Base-by-base conservation (phyloP, 2,329 filamentous ascomycete species). In the Huntiella decipiens region DNA sequence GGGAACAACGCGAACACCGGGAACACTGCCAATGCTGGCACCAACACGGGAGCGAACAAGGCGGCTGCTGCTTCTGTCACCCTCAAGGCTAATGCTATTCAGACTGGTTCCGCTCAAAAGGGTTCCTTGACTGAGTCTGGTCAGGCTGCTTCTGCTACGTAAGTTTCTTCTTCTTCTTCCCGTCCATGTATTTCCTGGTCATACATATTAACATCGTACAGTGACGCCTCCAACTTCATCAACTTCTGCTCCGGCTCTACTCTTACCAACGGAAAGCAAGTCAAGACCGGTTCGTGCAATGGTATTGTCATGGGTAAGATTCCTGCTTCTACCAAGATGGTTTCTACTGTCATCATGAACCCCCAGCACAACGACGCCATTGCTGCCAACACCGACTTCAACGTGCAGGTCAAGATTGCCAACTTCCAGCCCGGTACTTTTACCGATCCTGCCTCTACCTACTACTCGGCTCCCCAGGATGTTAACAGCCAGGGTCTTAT, bases 291-390 rank as follows among this genome's bases (percentile, higher is more conserved):
- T 15, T 79, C 75, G 33, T 80, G 76, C 61, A 80, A 79, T 57
- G 71, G 71, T 56, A 67, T 76, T 52, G 68, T 63, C 40, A 76
- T 77, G 72, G 74, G 74, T 49, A 65, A 73, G 47, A 76, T 78
- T 39, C 73, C 74, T 4, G 55, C 65, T n/a, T 57, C 58, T 38
- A 57, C 58, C 52, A 67, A 66, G 43, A 77, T 77, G 74, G 66
- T 76, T 43, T 74, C 73, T 2, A 66, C 65, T 38, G 61, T 74
- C 45, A 64, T 78, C 48, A 52, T 63, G 38, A 69, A 63, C 57
- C 74, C 74, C 49, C 56, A 67, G 54, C 68, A 73, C 54, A 62
- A 63, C 43, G 63, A 70, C 46, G 59, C 68, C 52, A 50, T 77
- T 22, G 7, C 54, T 1, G 63, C 61, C 22, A 63, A 70, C 55